These are phyloP conservation scores for Spirogloea muscicola DNA, from an alignment of 139 green algal genomes.

Conservation along the genomic window DNA sequence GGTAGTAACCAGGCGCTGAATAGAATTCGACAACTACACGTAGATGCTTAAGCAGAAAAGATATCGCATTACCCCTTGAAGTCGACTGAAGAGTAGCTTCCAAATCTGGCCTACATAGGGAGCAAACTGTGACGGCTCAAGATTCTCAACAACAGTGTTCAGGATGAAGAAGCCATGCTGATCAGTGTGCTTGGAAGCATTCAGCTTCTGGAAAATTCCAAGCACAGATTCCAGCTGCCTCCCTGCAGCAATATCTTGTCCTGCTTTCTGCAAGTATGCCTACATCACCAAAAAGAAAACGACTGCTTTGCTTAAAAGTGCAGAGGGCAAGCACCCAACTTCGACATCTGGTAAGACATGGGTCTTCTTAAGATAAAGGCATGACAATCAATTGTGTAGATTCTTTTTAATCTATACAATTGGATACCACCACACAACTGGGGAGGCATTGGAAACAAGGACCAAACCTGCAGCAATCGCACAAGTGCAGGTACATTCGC, in stretches of 20 bases:
- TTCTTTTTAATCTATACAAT: no score
- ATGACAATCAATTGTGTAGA: no score
- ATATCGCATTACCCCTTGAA: no score
- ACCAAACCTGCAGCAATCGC: conserved; percentile 78
- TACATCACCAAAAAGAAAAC: conserved; percentile 27
- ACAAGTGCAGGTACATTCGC: conserved; percentile 92
- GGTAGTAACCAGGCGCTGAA: neutral
- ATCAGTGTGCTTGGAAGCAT: conserved; percentile 77
- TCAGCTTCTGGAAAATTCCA: conserved; percentile 92
- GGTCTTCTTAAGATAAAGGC: no score
- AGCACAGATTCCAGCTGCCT: conserved; percentile 75
- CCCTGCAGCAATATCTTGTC: conserved; percentile 56
- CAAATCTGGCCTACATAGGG: conserved; percentile 68
- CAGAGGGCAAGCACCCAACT: no score
- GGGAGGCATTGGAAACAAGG: no score
- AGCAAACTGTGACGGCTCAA: conserved; percentile 53
- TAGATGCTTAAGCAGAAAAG: no score
- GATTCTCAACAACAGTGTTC: conserved; percentile 67
- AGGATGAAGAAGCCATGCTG: conserved; percentile 90
- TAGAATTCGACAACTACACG: no score
- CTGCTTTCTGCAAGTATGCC: conserved; percentile 81
- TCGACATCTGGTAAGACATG: no score
- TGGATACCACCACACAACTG: no score
- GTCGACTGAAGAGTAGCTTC: conserved; percentile 64
- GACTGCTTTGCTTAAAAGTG: no score